Evolutionary conservation across 495 filamentous ascomycete genomes (phyloP).

Genomic region (Neurospora tetrasperma): DNA sequence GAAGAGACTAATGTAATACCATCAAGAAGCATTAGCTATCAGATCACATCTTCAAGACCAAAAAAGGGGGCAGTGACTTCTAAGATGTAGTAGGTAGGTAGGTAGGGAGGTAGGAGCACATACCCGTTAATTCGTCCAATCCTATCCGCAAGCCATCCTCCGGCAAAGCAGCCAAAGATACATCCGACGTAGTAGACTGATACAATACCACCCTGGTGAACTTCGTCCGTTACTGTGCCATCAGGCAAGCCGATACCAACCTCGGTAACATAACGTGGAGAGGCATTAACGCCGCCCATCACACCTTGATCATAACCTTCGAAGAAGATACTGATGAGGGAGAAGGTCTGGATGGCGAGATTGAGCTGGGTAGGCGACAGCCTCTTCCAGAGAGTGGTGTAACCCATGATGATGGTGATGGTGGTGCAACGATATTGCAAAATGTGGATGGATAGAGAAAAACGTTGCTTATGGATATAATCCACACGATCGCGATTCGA

Average conservation of each 20-base stretch:
- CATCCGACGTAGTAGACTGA: constrained; percentile 47
- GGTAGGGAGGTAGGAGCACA: constrained; percentile 7
- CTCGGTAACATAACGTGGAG: constrained; percentile 35
- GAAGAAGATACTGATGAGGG: constrained; percentile 43
- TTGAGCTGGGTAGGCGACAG: constrained; percentile 34
- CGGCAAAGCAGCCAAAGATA: constrained; percentile 39
- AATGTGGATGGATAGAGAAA: constrained; percentile 3
- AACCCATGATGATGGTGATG: constrained; percentile 21
- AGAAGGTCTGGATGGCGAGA: constrained; percentile 36
- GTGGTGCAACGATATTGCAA: not conserved
- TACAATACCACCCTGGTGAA: constrained; percentile 37
- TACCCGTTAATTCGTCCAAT: not conserved
- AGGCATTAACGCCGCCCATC: constrained; percentile 61
- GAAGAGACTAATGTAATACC: constrained; percentile 42
- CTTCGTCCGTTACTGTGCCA: constrained; percentile 13
- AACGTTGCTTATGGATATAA: not conserved
- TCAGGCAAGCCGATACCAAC: constrained; percentile 16
- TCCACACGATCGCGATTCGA: not conserved
- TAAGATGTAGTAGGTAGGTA: not conserved
- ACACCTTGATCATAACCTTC: constrained; percentile 62
- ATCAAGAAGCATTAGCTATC: constrained; percentile 23
- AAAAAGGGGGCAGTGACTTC: not conserved
- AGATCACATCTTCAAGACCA: constrained; percentile 2
- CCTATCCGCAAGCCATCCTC: constrained; percentile 9
- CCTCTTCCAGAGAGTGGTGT: constrained; percentile 33